phyloP scores from a whole-genome alignment of 2,329 filamentous ascomycete genomes.

The Colletotrichum destructivum region DNA sequence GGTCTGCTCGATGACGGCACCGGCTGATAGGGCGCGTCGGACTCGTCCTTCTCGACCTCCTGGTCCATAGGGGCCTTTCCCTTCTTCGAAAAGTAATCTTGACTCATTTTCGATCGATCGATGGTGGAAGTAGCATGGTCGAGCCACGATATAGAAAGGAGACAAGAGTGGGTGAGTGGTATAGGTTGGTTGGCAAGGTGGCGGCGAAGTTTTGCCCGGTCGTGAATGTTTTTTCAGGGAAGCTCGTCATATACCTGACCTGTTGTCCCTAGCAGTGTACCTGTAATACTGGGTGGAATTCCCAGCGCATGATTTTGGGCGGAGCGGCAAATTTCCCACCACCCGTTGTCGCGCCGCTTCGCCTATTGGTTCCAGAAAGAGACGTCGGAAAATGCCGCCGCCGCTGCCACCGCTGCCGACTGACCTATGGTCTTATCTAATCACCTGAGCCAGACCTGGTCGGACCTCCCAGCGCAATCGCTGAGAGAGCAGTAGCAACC shows the following conservation, averaged over 20 bases:
- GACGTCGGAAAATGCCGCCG: slow-evolving; percentile 45
- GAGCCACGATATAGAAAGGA: slow-evolving; percentile 37
- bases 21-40: slow-evolving; percentile 47
- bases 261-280: neutral
- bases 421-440: slow-evolving; percentile 46
- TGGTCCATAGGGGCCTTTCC: slow-evolving; percentile 62
- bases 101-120: slow-evolving; percentile 66
- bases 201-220: slow-evolving; percentile 32
- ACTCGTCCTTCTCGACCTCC: slow-evolving; percentile 47
- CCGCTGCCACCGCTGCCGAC: too few species aligned
- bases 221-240: slow-evolving; percentile 40
- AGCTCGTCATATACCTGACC: slow-evolving; percentile 24
- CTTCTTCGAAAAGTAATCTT: slow-evolving; percentile 71
- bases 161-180: neutral
- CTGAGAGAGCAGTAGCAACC: neutral
- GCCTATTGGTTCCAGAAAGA: slow-evolving; percentile 49
- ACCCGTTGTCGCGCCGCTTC: slow-evolving; percentile 44
- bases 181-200: slow-evolving; percentile 15
- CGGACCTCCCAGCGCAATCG: slow-evolving; percentile 30
- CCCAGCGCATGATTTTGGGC: slow-evolving; percentile 49
- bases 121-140: slow-evolving; percentile 54
- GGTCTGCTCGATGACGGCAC: slow-evolving; percentile 48
- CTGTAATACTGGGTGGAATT: slow-evolving; percentile 12
- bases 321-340: slow-evolving; percentile 49
- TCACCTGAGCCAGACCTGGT: slow-evolving; percentile 37